Percentiles rank a stretch among this genome's conserved stretches.
Conservation (phyloP, 140 eudicot species). For the Ambrosia hybrid region DNA sequence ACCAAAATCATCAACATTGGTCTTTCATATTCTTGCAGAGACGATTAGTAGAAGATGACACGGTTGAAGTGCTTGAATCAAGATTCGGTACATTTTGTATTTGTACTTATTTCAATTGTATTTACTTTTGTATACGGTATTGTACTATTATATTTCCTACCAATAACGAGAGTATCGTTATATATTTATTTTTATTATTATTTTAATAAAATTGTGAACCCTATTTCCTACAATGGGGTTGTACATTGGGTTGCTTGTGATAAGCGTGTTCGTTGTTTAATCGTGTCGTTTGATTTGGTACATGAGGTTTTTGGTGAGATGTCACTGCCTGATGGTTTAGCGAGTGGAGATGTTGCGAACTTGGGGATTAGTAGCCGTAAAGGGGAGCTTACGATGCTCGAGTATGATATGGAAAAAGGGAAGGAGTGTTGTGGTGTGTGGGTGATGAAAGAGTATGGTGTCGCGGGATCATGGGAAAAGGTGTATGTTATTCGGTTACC, state of each 20-base stretch:
- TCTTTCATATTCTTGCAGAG: no score
- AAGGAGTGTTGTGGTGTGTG: slow-evolving; percentile 44
- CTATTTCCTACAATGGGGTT: no score
- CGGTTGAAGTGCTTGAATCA: no score
- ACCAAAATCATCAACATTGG: no score
- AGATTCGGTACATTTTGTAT: no score
- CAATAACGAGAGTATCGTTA: no score
- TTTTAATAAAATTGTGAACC: no score
- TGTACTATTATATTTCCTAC: no score
- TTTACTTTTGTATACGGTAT: no score
- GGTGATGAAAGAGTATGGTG: slow-evolving; percentile 67
- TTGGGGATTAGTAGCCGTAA: slow-evolving; percentile 29
- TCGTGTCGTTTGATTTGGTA: slow-evolving; percentile 44
- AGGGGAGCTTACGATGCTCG: slow-evolving; percentile 42
- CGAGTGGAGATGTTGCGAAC: slow-evolving; percentile 16
- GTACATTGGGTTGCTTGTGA: slow-evolving; percentile 62
- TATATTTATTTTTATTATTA: no score
- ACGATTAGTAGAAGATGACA: no score
- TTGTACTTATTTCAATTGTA: no score
- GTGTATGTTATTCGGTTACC: slow-evolving; percentile 31
- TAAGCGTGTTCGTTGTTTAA: slow-evolving; percentile 28
- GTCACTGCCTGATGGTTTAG: slow-evolving; percentile 38
- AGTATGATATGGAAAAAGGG: slow-evolving; percentile 30
- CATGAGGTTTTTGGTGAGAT: slow-evolving; percentile 49
- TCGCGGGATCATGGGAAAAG: slow-evolving; percentile 43